Evolutionary conservation across 1,284 basidiomycete species (phyloP), one percentile per base, ranked within the genome.

Genomic region (Rugosomyces carneus): DNA sequence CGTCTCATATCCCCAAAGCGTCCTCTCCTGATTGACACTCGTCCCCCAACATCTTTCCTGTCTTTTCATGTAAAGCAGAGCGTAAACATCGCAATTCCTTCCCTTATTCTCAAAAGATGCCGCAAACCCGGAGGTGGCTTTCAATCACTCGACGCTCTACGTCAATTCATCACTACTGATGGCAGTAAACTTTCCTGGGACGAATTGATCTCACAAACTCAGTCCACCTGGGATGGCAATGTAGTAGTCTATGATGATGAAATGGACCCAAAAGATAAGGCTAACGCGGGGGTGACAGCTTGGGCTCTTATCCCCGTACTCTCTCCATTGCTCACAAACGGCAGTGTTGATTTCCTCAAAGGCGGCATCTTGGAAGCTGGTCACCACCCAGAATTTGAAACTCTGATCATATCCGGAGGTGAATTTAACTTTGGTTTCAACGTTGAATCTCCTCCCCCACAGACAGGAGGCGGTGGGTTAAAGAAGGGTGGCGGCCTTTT

Each of bases 71-170:
- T 93, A 39, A 63, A 69, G 37, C 68, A 79, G 53, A 84, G 84
- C 58, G 77, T 89, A 50, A 90, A 90, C 64, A 72, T 93, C 45
- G 83, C 85, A 31, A 87, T 93, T 45, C 89, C 90, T 0, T 84
- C 87, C 19, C 78, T 93, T 57, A 89, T 93, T 57, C 77, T 91
- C 56, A 90, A 90, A 63, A 81, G 90, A n/a, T 82, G 77, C 51
- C 73, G 78, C 44, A 87, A 85, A 58, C 76, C 81, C 5, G 77
- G 74, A 18, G 75, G 73, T 29, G 76, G 75, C 3, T 78, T 85
- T 53, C 75, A 78, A 32, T 76, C 74, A 24, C 72, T 91, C 52
- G 75, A 81, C 50, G 73, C 80, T 0, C 66, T 93, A 38, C 77
- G 81, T 37, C 80, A 85, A 52, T 93, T 83, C 60, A 78, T 92